A percentile compares a stretch with the other conserved stretches of the same genome.
Evolutionary conservation across 805 yeast species (phyloP).

Genomic region (Lachancea quebecensis): DNA sequence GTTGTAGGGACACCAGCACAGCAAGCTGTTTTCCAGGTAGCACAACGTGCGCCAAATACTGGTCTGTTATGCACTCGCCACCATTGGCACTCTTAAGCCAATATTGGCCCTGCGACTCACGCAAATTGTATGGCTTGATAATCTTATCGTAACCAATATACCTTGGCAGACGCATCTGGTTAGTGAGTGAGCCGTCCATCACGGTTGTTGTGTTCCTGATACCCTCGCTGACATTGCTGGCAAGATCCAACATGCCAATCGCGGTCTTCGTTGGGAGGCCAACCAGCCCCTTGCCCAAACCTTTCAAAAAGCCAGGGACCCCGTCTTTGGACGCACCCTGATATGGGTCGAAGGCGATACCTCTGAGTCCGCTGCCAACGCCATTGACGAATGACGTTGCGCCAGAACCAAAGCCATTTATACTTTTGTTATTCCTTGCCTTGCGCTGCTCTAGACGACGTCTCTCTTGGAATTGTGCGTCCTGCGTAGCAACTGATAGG

Average conservation of each 20-base stretch:
- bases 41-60: constrained; percentile 78
- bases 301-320: constrained; percentile 85
- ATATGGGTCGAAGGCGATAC: constrained; percentile 84
- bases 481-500: constrained; percentile 82
- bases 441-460: constrained; percentile 69
- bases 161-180: constrained; percentile 77
- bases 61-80: constrained; percentile 65
- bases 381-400: constrained; percentile 87
- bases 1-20: constrained; percentile 65
- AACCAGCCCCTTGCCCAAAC: constrained; percentile 88
- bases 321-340: constrained; percentile 89
- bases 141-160: constrained; percentile 63
- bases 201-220: constrained; percentile 88
- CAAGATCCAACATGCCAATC: constrained; percentile 87
- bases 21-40: constrained; percentile 75
- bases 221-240: constrained; percentile 89
- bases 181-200: constrained; percentile 70
- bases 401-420: constrained; percentile 77
- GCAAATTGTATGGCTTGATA: constrained; percentile 63
- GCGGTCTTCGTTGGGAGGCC: constrained; percentile 97
- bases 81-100: constrained; percentile 84
- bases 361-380: constrained; percentile 78
- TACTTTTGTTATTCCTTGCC: constrained; percentile 76
- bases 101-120: constrained; percentile 91
- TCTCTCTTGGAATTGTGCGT: constrained; percentile 72